Evolutionary conservation across 2,329 filamentous ascomycete species (phyloP).

Genomic region (Cytospora piceicola): DNA sequence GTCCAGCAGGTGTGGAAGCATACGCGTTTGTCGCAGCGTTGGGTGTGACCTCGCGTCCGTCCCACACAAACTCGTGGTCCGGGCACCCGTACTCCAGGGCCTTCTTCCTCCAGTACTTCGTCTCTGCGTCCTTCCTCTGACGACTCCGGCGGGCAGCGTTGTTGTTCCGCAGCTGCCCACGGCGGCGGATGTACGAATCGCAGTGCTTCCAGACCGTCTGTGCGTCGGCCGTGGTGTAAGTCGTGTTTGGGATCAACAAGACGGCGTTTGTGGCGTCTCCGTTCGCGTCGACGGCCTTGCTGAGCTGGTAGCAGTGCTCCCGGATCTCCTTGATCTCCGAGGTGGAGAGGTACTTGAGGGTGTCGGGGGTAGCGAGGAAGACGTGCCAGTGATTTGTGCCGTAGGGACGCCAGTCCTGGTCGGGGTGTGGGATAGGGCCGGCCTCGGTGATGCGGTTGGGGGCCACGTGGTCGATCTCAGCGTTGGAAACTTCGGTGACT

Average conservation of each 20-base stretch:
- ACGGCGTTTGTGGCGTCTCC: neutral
- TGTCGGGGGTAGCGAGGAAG: conserved; percentile 9
- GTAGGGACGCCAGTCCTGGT: conserved; percentile 24
- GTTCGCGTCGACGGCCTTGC: neutral
- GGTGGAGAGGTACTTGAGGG: conserved; percentile 20
- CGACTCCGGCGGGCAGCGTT: conserved; percentile 22
- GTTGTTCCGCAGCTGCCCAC: conserved; percentile 29
- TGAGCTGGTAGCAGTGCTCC: conserved; percentile 27
- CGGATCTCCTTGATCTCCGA: conserved; percentile 28
- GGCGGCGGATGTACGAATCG: conserved; percentile 27
- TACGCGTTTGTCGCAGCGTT: neutral
- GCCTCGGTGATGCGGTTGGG: conserved; percentile 22
- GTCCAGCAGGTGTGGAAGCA: neutral
- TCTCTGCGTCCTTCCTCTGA: conserved; percentile 23
- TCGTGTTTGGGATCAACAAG: neutral
- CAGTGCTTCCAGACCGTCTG: conserved; percentile 27
- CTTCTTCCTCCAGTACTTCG: conserved; percentile 24
- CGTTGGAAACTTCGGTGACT: neutral
- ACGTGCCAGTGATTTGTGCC: conserved; percentile 27
- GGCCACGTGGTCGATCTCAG: neutral
- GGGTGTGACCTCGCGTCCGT: neutral
- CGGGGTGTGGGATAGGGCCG: conserved; percentile 17
- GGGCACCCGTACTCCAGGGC: conserved; percentile 22
- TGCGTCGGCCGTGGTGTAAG: conserved; percentile 22
- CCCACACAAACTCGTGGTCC: conserved; percentile 18